Base-by-base conservation (phyloP, 1,139 yeast species). In the Debaryomyces robertsiae region DNA sequence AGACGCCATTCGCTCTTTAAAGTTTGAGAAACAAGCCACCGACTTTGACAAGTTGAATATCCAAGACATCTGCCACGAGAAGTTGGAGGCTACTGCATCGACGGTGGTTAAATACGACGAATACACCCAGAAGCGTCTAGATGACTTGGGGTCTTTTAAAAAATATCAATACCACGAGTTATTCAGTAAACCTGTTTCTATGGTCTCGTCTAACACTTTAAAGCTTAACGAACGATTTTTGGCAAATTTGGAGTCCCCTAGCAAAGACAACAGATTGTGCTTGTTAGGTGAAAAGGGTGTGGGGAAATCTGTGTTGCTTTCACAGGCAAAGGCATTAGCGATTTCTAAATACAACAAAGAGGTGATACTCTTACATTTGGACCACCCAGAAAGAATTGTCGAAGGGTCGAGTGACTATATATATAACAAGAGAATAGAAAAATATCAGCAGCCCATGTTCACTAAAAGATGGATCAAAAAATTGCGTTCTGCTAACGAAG, bases 391-490 rank as follows among this genome's bases (percentile, higher is more conserved):
- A 35, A 63, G 69, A 27, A 69, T 89, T 17, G 69, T 82, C 16
- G 80, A 87, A 51, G 98, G 97, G 41, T 68, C 86, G 27, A 76
- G 71, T 44, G 95, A 87, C 59, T 86, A 81, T 55, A 67, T 77
- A 41, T 75, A 63, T 50, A 84, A 85, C 58, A 66, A 69, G 27
- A 65, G 63, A 34, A 54, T 73, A 24, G 65, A 68, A 19, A 57
- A 69, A 39, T 88, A 81, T 59, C 84, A 81, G 40, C 96, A 90
- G 61, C 96, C 95, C 42, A 85, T 85, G 94, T 78, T 74, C 53
- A 70, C 86, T 43, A 81, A 81, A 54, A 72, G 75, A 43, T 75
- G 87, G 63, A 61, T 87, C 49, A 67, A 69, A 49, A 81, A 79
- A 60, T 67, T 84, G 41, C 67, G 77, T 40, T 69, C 69, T 38